Evolutionary conservation across 1,284 basidiomycete genomes (phyloP).

Genomic region (Rhizopogon parksii): DNA sequence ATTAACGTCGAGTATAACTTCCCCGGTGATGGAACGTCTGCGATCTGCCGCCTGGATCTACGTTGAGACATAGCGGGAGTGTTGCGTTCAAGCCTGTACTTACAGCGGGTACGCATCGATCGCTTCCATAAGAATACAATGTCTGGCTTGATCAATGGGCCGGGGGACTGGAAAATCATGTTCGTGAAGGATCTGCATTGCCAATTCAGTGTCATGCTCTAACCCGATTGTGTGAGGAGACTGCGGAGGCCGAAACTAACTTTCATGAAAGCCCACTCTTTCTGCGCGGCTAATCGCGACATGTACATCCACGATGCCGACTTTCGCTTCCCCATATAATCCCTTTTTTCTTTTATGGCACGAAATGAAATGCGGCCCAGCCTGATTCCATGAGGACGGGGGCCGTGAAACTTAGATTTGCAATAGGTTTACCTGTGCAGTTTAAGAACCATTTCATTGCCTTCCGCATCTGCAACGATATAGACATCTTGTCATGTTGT

Average conservation of each 20-base stretch:
- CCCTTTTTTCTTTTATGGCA: constrained; percentile 93
- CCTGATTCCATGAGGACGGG: constrained; percentile 36
- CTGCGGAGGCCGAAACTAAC: constrained; percentile 32
- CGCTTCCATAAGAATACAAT: constrained; percentile 94
- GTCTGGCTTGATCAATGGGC: constrained; percentile 91
- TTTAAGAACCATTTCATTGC: constrained; percentile 85
- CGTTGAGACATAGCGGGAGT: constrained; percentile 1
- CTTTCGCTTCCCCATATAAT: constrained; percentile 94
- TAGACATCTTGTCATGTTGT: constrained; percentile 69
- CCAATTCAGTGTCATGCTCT: not conserved
- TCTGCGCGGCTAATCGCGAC: constrained; percentile 92
- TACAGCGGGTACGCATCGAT: constrained; percentile 94
- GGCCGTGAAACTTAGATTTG: not conserved
- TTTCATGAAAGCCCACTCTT: constrained; percentile 99
- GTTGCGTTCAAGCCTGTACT: constrained; percentile 21
- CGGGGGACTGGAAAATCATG: constrained; percentile 90
- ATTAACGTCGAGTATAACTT: constrained; percentile 89
- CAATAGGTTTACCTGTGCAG: constrained; percentile 65
- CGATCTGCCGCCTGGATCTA: constrained; percentile 73
- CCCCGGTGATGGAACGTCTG: constrained; percentile 77
- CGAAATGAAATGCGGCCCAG: constrained; percentile 95
- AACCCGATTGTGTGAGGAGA: not conserved
- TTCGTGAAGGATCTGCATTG: constrained; percentile 79
- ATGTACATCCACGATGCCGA: constrained; percentile 99
- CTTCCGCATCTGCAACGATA: constrained; percentile 80